Evolutionary conservation across 345 rosid genomes (phyloP).

Genomic region (Euphorbia lathyris): DNA sequence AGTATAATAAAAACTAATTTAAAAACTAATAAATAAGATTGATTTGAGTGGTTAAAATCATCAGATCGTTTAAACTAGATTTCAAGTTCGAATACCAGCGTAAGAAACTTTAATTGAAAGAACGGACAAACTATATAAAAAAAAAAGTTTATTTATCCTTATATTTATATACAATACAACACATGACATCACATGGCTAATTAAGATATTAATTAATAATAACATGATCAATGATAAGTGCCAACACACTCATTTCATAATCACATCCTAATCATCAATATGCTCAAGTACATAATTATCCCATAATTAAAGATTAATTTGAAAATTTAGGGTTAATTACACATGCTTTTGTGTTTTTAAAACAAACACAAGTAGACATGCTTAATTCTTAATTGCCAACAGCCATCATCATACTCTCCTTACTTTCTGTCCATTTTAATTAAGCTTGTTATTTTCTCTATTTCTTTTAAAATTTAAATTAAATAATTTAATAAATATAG

Average conservation of each 20-base stretch:
- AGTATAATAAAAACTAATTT: no score
- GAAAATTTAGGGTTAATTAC: not conserved
- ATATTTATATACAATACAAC: not conserved
- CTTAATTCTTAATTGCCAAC: not conserved
- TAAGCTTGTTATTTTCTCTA: not conserved
- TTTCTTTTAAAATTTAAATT: not conserved
- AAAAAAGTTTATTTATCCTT: no score
- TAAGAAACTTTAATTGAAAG: no score
- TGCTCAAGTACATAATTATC: not conserved
- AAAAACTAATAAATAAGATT: no score
- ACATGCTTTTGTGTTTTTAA: no score
- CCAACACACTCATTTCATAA: not conserved
- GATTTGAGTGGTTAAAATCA: no score
- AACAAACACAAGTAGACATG: no score
- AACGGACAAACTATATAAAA: no score
- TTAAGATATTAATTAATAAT: not conserved
- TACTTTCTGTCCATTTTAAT: not conserved
- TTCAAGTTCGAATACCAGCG: no score
- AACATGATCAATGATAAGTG: not conserved
- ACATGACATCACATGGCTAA: not conserved
- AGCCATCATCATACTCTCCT: not conserved
- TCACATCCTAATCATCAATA: slow-evolving; percentile 10
- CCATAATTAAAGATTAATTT: not conserved
- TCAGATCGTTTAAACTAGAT: no score
- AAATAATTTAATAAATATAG: no score